phyloP scores from a whole-genome alignment of 129 eudicot species.

The Lactuca saligna region DNA sequence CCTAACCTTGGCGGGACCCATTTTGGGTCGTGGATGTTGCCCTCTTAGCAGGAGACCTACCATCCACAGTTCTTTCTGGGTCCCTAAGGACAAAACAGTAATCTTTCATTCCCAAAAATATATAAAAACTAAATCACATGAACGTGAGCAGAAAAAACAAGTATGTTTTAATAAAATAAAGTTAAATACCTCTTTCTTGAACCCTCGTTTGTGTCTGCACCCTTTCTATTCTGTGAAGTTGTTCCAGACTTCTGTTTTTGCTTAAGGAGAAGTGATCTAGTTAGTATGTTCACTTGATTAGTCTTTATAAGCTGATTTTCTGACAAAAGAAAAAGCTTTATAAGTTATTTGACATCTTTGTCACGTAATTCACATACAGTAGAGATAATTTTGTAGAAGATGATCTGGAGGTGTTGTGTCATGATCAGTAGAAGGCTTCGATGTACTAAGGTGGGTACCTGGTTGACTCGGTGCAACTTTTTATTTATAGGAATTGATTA shows the following conservation, averaged over 20 bases:
- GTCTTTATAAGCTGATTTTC: slow-evolving; percentile 82
- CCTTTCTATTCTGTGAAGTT: slow-evolving; percentile 51
- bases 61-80: slow-evolving; percentile 63
- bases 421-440: too few relatives aligned
- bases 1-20: slow-evolving; percentile 50
- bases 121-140: not conserved
- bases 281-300: slow-evolving; percentile 79
- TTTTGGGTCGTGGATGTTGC: slow-evolving; percentile 49
- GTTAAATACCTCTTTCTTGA: slow-evolving; percentile 64
- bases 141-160: not conserved
- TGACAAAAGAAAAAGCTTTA: too few relatives aligned
- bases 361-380: not conserved
- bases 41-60: slow-evolving; percentile 68
- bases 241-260: slow-evolving; percentile 68
- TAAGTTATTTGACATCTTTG: not conserved
- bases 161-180: not conserved
- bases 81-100: slow-evolving; percentile 40
- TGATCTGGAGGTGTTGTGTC: slow-evolving; percentile 92
- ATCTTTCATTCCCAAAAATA: slow-evolving; percentile 5
- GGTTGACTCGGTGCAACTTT: too few relatives aligned
- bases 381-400: slow-evolving; percentile 8
- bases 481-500: too few relatives aligned
- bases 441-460: too few relatives aligned
- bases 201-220: slow-evolving; percentile 41
- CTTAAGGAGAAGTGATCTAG: slow-evolving; percentile 75